Conservation (phyloP, 495 filamentous ascomycete genomes). For the Penicillium silybi region DNA sequence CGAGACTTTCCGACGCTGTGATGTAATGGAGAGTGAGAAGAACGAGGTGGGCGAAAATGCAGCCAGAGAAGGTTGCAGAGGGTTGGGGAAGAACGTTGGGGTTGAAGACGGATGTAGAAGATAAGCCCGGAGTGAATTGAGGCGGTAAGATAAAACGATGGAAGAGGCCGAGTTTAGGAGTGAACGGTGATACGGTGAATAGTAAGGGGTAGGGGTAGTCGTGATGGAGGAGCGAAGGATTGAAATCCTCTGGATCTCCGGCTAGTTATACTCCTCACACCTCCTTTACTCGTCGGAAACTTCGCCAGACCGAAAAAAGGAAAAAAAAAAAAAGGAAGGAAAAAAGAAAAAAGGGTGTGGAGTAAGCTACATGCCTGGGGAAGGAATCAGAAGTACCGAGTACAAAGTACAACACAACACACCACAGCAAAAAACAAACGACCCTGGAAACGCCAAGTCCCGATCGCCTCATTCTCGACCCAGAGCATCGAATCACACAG, state of each 20-base stretch:
- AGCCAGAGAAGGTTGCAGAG: not conserved
- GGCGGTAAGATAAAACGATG: not conserved
- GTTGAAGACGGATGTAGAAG: not conserved
- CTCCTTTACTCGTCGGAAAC: not conserved
- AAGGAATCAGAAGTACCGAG: not conserved
- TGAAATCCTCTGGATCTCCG: not conserved
- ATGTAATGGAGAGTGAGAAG: not conserved
- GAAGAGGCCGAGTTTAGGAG: not conserved
- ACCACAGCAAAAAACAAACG: conserved; percentile 2
- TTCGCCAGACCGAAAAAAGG: not conserved
- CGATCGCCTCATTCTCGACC: conserved; percentile 21
- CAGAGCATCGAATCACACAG: conserved; percentile 7
- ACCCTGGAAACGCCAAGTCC: conserved; percentile 12
- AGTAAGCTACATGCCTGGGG: not conserved
- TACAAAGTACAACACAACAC: not conserved
- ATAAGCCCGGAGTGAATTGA: not conserved
- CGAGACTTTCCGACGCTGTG: not conserved
- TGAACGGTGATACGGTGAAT: not conserved
- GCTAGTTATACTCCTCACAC: not conserved
- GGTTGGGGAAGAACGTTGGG: not conserved
- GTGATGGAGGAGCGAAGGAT: not conserved
- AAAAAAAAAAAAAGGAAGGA: not conserved
- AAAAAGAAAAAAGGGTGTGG: not conserved
- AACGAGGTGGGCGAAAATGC: not conserved
- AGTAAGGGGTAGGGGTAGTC: not conserved